A percentile compares a stretch with the other conserved stretches of the same genome.
Evolutionary conservation across 352 stramenopile genomes (phyloP).

Genomic region (Globisporangium spiculum): DNA sequence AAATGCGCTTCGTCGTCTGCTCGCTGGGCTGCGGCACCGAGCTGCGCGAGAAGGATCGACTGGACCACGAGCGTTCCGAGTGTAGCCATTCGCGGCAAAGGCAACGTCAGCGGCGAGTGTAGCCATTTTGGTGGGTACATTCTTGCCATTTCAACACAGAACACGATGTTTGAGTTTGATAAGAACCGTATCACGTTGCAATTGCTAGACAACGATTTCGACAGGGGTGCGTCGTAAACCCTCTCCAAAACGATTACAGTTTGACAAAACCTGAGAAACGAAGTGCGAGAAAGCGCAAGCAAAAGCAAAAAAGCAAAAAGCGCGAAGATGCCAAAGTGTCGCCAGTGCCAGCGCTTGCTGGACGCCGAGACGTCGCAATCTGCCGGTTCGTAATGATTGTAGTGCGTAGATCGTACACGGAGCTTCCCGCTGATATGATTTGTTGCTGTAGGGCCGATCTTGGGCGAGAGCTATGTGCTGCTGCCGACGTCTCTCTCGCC

Average conservation of each 20-base stretch:
- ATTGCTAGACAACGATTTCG: not conserved
- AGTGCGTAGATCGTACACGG: not conserved
- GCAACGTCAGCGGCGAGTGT: not conserved
- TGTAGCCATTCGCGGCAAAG: not conserved
- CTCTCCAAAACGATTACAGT: not conserved
- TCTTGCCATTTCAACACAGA: slow-evolving; percentile 1
- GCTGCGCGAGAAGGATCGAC: slow-evolving; percentile 50
- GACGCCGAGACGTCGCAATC: slow-evolving; percentile 28
- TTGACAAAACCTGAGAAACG: not conserved
- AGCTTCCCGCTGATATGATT: not conserved
- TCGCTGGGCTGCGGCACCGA: slow-evolving; percentile 54
- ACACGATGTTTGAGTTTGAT: not conserved
- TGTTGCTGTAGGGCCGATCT: slow-evolving; percentile 19
- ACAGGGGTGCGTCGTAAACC: not conserved
- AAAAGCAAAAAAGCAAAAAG: slow-evolving; percentile 3
- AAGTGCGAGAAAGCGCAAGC: not conserved
- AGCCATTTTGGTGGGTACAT: not conserved
- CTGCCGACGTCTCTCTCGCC: slow-evolving; percentile 63
- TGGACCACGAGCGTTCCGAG: slow-evolving; percentile 41
- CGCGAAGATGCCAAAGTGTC: slow-evolving; percentile 19
- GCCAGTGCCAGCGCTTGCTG: slow-evolving; percentile 31
- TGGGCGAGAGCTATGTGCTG: slow-evolving; percentile 77
- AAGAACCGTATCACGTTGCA: not conserved
- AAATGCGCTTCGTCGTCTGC: slow-evolving; percentile 63
- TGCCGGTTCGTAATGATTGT: slow-evolving; percentile 22